Evolutionary conservation across 176 grass and related monocot genomes (phyloP), one percentile per base, ranked within the genome.

Genomic region (Oryza rufipogon): DNA sequence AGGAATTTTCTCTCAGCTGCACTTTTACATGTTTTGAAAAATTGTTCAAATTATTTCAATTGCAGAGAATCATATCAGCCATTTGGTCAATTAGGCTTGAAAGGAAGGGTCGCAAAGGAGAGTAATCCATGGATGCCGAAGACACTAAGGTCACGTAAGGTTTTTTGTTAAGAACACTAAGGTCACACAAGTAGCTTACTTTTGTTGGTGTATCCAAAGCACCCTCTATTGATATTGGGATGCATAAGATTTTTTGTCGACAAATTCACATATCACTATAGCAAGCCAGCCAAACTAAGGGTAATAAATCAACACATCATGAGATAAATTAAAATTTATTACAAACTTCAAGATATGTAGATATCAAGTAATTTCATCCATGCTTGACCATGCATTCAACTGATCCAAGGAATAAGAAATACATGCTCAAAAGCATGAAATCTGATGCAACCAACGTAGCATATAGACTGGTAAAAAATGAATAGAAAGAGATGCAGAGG

Each of bases 1-100:
- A 32, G 28, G 9, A 79, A 78, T 32, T 47, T 64, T 74, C 48
- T 60, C 11, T 58, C 26, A 48, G 58, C 20, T 66, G 60, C 11
- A 41, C n/a, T 20, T 56, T 28, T 68, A 26, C 48, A 42, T 23
- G 17, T 11, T 33, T 33, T 64, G 26, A 7, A 52, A 75, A 60
- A 3, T 10, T 41, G 26, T 79, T 75, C 54, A 70, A 26, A 63
- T 51, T 83, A 72, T 38, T 83, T 51, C 56, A 71, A 15, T 41
- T 71, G 61, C 8, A 25, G 30, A 9, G 16, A 19, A 20, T 34
- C 16, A 9, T 39, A 26, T 11, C 34, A 68, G 7, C 42, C 28
- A 19, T 34, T 49, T 49, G 25, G 48, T 1, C 77, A 80, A 68
- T 80, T 80, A 80, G 64, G 26, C 0, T 28, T 68, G 16, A 34